Base-by-base conservation (phyloP, 257 asterid genomes). In the Primulina eburnea region DNA sequence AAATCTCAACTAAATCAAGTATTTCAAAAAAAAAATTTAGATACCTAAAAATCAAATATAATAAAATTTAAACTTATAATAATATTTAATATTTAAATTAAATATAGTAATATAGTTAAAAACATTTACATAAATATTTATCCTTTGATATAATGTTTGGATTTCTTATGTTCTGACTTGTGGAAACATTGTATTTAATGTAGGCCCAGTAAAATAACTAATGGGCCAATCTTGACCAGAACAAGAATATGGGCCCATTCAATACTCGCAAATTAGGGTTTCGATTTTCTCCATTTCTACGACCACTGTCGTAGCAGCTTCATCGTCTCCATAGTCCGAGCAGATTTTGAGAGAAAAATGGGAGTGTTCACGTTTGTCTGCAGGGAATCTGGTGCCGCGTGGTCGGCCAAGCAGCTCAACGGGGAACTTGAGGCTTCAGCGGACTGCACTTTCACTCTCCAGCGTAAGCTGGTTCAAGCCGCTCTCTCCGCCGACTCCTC, bases 401-500 rank as follows among this genome's bases (percentile, higher is more conserved):
- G 87, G 90, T 53, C 85, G 18, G 87, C 87, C 0, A 85, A 82
- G 83, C 84, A 85, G 84, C 84, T 82, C 24, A 85, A 80, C n/a
- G 90, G 90, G 32, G 90, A 82, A 1, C 84, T 85, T 2, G 90
- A 80, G 74, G 82, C 87, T 64, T 67, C 85, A 14, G 78, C 93
- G 14, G 76, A 29, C 63, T 67, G 56, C 69, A 79, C 89, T 50
- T 90, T 74, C 74, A 80, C 70, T 0, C 87, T 90, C 21, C 97
- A 89, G 84, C 89, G 97, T 61, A 87, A 90, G 80, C 97, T 90
- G 52, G 97, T 90, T 47, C 86, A 87, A 29, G 89, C 80, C 47
- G 90, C 96, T 50, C 80, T 83, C 33, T 77, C 96, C 11, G 20
- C 81, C 55, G 95, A 90, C 75, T 81, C 89, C 20, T 80, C 92